Evolutionary conservation across 1,284 basidiomycete species (phyloP).

Genomic region (Rhizoctonia solani): DNA sequence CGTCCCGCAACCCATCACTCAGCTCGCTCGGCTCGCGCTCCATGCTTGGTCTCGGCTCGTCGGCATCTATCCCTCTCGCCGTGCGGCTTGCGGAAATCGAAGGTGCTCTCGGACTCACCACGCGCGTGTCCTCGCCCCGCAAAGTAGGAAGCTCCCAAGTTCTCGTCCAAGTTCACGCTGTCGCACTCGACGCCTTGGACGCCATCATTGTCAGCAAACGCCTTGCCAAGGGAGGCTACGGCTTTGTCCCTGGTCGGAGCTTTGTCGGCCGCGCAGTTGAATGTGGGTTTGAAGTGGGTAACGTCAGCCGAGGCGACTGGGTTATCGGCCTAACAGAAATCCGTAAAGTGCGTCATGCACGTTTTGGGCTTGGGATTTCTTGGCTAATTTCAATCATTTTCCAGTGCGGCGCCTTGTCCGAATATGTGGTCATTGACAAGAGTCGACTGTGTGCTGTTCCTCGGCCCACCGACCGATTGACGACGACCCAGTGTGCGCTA

Average conservation of each 20-base stretch:
- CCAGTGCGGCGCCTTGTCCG: slow-evolving; percentile 82
- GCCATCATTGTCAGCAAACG: slow-evolving; percentile 61
- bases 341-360: slow-evolving; percentile 62
- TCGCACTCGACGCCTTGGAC: slow-evolving; percentile 76
- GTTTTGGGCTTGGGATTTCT: no score
- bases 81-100: slow-evolving; percentile 49
- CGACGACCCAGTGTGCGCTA: slow-evolving; percentile 63
- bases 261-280: slow-evolving; percentile 81
- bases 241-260: slow-evolving; percentile 79
- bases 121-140: slow-evolving; percentile 71
- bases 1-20: slow-evolving; percentile 10
- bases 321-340: slow-evolving; percentile 77
- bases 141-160: slow-evolving; percentile 69
- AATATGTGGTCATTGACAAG: slow-evolving; percentile 81
- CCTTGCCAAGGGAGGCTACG: slow-evolving; percentile 48
- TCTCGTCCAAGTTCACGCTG: slow-evolving; percentile 83
- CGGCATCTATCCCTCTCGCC: slow-evolving; percentile 46
- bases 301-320: slow-evolving; percentile 77
- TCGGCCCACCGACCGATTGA: slow-evolving; percentile 46
- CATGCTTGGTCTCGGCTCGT: slow-evolving; percentile 6
- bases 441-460: slow-evolving; percentile 74
- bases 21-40: slow-evolving; percentile 26
- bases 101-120: slow-evolving; percentile 57
- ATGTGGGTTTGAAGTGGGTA: slow-evolving; percentile 77
- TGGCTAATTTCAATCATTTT: no score